These are phyloP conservation scores for Phytophthora cajani DNA, from an alignment of 352 stramenopile genomes.

Conservation along the genomic window DNA sequence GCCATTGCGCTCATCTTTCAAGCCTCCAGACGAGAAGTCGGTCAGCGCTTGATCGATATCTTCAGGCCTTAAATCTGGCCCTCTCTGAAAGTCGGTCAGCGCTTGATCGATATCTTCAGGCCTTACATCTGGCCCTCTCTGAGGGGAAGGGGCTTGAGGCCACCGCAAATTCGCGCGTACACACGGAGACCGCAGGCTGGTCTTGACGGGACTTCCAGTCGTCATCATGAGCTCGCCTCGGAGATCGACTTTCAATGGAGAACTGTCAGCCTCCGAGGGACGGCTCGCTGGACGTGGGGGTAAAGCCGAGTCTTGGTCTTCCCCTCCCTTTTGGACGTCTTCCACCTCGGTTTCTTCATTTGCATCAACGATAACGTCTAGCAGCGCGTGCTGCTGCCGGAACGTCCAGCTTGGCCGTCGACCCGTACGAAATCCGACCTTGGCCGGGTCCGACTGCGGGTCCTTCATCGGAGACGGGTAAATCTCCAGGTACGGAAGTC, in stretches of 20 bases:
- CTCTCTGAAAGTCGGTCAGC: conserved; percentile 36
- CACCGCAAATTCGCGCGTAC: conserved; percentile 51
- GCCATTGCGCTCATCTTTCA: not conserved
- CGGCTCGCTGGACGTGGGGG: not conserved
- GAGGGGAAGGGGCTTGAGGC: conserved; percentile 46
- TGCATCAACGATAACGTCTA: conserved; percentile 63
- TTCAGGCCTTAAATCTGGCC: conserved; percentile 52
- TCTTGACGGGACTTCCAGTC: conserved; percentile 22
- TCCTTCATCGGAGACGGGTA: conserved; percentile 77
- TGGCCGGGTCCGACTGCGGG: conserved; percentile 9
- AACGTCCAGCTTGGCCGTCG: conserved; percentile 74
- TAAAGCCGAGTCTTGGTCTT: not conserved
- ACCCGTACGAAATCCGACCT: conserved; percentile 24
- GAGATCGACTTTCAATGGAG: conserved; percentile 20
- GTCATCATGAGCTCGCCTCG: conserved; percentile 18
- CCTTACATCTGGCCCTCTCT: conserved; percentile 55
- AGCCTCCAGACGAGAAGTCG: conserved; percentile 9
- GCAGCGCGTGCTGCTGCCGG: conserved; percentile 54
- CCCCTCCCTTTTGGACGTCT: conserved; percentile 1
- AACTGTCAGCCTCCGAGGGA: not conserved
- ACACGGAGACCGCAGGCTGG: conserved; percentile 47
- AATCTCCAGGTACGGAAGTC: conserved; percentile 58
- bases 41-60: conserved; percentile 31
- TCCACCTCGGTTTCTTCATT: conserved; percentile 38
- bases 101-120: conserved; percentile 37